Evolutionary conservation across 768 basidiomycete species (phyloP).

Genomic region (Xerocomellus dryophilus): DNA sequence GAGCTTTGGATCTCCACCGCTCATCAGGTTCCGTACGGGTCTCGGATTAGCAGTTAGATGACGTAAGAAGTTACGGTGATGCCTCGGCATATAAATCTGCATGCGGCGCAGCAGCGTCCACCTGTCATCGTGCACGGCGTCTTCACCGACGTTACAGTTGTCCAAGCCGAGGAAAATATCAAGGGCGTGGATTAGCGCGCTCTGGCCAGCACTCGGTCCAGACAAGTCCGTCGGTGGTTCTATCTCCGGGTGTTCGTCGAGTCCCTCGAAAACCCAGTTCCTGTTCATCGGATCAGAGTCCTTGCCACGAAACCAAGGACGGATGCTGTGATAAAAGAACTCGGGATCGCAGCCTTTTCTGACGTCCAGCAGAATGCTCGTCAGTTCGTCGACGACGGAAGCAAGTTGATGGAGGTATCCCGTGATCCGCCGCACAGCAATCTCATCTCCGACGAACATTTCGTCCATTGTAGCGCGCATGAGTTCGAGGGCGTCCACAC

Average conservation of each 20-base stretch:
- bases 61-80: conserved; percentile 73
- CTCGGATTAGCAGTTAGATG: conserved; percentile 62
- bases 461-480: conserved; percentile 89
- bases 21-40: conserved; percentile 57
- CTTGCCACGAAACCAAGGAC: conserved; percentile 81
- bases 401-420: conserved; percentile 64
- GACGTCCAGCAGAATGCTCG: conserved; percentile 57
- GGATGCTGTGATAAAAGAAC: conserved; percentile 65
- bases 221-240: conserved; percentile 53
- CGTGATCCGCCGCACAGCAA: conserved; percentile 60
- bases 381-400: conserved; percentile 61
- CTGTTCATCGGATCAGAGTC: conserved; percentile 47
- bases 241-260: conserved; percentile 45
- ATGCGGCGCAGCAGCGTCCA: conserved; percentile 63
- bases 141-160: conserved; percentile 31
- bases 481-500: conserved; percentile 78
- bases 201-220: conserved; percentile 83
- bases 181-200: conserved; percentile 68
- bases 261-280: conserved; percentile 60
- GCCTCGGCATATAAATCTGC: conserved; percentile 80
- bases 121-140: conserved; percentile 11
- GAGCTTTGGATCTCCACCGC: conserved; percentile 29
- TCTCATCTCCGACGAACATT: conserved; percentile 71
- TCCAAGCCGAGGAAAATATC: conserved; percentile 73
- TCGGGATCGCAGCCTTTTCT: conserved; percentile 70